phyloP scores from a whole-genome alignment of 2,329 filamentous ascomycete species.

The Fusarium nurragi region DNA sequence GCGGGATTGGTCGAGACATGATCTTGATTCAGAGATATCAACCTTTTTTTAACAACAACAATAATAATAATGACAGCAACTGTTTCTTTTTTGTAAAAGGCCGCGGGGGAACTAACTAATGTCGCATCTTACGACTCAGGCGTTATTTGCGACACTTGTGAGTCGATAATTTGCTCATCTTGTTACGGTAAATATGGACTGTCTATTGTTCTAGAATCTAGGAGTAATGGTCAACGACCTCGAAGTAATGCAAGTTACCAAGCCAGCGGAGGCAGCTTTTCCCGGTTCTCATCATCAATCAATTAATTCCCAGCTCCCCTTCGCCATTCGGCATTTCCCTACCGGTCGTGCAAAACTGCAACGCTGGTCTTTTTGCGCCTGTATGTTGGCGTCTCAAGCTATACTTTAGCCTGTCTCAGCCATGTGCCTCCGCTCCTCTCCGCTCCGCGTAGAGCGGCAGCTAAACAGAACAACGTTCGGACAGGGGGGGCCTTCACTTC shows the following conservation, averaged over 20 bases:
- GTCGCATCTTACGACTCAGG: constrained; percentile 30
- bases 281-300: constrained; percentile 9
- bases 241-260: not conserved
- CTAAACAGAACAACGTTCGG: constrained; percentile 25
- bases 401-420: constrained; percentile 28
- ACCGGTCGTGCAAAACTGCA: not conserved
- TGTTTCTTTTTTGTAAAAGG: constrained; percentile 2
- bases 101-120: not conserved
- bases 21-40: constrained; percentile 38
- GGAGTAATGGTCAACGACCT: too few species aligned
- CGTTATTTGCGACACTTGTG: not conserved
- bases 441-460: constrained; percentile 36
- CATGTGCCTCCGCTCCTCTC: constrained; percentile 34
- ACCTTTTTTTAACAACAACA: constrained; percentile 24
- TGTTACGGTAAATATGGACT: not conserved
- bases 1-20: constrained; percentile 32
- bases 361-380: constrained; percentile 18
- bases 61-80: constrained; percentile 16
- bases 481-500: constrained; percentile 6
- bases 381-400: constrained; percentile 21
- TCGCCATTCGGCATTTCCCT: constrained; percentile 19
- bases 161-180: not conserved
- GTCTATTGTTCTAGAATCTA: not conserved
- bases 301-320: constrained; percentile 1
- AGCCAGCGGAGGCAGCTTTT: not conserved